A percentile compares a stretch with the other conserved stretches of the same genome.
Conservation (phyloP, 306 rosid genomes). For the Castanea mollissima region DNA sequence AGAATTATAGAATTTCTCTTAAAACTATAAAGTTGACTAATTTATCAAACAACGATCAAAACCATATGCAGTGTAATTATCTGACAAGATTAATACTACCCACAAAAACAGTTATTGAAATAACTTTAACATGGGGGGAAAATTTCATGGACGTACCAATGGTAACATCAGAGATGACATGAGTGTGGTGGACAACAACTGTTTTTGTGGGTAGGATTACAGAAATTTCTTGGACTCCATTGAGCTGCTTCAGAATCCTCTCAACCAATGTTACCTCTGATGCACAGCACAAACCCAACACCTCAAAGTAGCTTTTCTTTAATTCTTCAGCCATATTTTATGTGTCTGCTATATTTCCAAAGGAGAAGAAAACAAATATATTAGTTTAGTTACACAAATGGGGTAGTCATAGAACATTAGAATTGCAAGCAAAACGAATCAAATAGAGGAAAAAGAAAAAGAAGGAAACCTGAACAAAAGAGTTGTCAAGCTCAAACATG, state of each 20-base stretch:
- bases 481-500: too few relatives aligned
- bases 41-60: too few relatives aligned
- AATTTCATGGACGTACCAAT: slow-evolving; percentile 42
- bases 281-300: slow-evolving; percentile 84
- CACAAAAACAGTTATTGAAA: not conserved
- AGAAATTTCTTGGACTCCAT: slow-evolving; percentile 65
- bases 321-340: slow-evolving; percentile 16
- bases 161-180: slow-evolving; percentile 64
- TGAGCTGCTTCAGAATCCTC: slow-evolving; percentile 55
- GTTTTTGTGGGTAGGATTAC: slow-evolving; percentile 78
- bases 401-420: too few relatives aligned
- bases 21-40: too few relatives aligned
- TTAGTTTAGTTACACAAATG: not conserved
- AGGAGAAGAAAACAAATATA: not conserved
- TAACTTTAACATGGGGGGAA: not conserved
- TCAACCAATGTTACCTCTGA: slow-evolving; percentile 75
- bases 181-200: slow-evolving; percentile 65
- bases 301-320: slow-evolving; percentile 82
- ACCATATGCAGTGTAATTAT: too few relatives aligned
- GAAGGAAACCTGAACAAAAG: too few relatives aligned
- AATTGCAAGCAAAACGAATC: too few relatives aligned
- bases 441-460: too few relatives aligned
- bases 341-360: not conserved
- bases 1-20: too few relatives aligned
- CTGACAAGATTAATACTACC: too few relatives aligned